Percentiles rank a stretch among this genome's conserved stretches.
These are phyloP conservation scores for Candida montana DNA, from an alignment of 805 yeast genomes.

Conservation along the genomic window DNA sequence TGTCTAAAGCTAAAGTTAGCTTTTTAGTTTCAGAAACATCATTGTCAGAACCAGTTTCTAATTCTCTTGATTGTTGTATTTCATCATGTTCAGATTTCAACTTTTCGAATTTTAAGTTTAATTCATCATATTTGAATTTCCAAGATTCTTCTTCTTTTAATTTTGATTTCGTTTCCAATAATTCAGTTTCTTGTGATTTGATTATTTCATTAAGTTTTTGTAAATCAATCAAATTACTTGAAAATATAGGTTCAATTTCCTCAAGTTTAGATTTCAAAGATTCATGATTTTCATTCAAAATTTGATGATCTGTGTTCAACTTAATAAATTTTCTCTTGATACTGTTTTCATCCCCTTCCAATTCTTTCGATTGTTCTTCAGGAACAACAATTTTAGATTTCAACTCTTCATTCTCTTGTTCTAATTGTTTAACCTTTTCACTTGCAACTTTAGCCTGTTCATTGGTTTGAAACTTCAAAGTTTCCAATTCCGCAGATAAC, in stretches of 20 bases:
- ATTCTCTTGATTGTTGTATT: constrained; percentile 31
- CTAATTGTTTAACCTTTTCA: constrained; percentile 45
- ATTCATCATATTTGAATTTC: constrained; percentile 41
- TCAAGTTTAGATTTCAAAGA: constrained; percentile 34
- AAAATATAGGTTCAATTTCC: constrained; percentile 49
- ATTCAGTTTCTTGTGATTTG: constrained; percentile 44
- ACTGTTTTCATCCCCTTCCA: constrained; percentile 21
- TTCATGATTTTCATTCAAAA: constrained; percentile 42
- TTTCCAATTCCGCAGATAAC: constrained; percentile 30
- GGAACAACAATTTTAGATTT: constrained; percentile 17
- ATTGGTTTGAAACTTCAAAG: constrained; percentile 38
- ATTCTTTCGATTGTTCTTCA: constrained; percentile 19
- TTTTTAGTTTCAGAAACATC: constrained; percentile 11
- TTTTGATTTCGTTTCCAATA: constrained; percentile 35
- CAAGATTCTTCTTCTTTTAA: constrained; percentile 40
- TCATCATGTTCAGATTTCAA: constrained; percentile 40
- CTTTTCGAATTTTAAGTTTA: constrained; percentile 41
- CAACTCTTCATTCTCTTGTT: constrained; percentile 29
- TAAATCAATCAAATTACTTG: constrained; percentile 46
- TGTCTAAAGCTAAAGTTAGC: constrained; percentile 25
- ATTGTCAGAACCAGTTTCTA: constrained; percentile 22
- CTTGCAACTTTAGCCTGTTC: constrained; percentile 54
- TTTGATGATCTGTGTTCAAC: constrained; percentile 37
- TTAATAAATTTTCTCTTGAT: constrained; percentile 40
- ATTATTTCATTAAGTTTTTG: constrained; percentile 49